Percentiles rank a stretch among this genome's conserved stretches.
phyloP scores from a whole-genome alignment of 257 asterid species.

The Jacaranda mimosifolia region DNA sequence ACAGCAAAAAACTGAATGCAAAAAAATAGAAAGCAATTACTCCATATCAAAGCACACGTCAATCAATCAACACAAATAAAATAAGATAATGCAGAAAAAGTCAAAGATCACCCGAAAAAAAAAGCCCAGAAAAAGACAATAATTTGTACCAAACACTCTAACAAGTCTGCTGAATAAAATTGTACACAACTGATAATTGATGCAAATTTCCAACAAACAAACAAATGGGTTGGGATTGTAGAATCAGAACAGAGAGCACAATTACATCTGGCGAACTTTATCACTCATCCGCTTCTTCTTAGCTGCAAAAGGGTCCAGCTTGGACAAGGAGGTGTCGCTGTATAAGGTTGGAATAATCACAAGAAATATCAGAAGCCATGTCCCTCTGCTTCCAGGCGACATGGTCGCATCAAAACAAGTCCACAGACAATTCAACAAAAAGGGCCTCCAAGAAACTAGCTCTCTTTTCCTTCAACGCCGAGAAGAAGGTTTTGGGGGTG shows the following conservation, averaged over 20 bases:
- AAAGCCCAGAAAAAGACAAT: neutral
- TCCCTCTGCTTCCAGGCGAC: slow-evolving; percentile 55
- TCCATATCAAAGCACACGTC: slow-evolving; percentile 18
- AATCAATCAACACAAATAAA: neutral
- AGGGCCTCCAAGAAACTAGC: slow-evolving; percentile 2
- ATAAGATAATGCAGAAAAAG: slow-evolving; percentile 6
- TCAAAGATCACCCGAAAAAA: neutral
- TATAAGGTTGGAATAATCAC: slow-evolving; percentile 51
- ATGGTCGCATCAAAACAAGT: slow-evolving; percentile 45
- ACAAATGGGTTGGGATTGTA: neutral
- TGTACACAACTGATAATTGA: neutral
- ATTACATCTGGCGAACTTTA: slow-evolving; percentile 92
- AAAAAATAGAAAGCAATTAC: slow-evolving; percentile 19
- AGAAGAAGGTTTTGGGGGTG: neutral
- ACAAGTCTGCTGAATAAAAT: neutral
- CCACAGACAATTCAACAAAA: slow-evolving; percentile 23
- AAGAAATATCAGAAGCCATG: slow-evolving; percentile 60
- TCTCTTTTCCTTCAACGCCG: neutral
- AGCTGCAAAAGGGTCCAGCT: slow-evolving; percentile 66
- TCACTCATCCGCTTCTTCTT: slow-evolving; percentile 87
- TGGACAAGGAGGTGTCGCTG: slow-evolving; percentile 43
- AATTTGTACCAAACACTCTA: neutral
- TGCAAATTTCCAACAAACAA: neutral
- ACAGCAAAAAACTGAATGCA: slow-evolving; percentile 31
- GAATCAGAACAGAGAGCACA: neutral